Evolutionary conservation across 2,329 filamentous ascomycete species (phyloP).

Genomic region (Hypoxylon sp.): DNA sequence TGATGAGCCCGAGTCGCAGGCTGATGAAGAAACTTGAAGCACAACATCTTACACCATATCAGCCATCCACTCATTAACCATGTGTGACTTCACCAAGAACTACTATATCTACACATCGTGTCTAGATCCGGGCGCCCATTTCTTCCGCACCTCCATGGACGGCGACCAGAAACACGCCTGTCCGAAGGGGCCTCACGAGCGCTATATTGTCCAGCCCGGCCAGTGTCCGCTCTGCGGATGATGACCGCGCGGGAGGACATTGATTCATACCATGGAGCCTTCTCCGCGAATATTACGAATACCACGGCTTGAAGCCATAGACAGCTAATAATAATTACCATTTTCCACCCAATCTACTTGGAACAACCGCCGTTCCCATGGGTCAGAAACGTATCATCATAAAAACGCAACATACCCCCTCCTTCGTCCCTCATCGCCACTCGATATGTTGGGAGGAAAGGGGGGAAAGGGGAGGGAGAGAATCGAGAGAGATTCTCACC

Average conservation of each 20-base stretch:
- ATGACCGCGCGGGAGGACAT: constrained; percentile 15
- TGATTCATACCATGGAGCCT: not conserved
- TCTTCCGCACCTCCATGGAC: constrained; percentile 74
- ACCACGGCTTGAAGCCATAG: not conserved
- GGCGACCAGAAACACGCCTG: constrained; percentile 68
- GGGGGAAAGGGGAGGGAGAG: too few species aligned
- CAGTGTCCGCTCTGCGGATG: constrained; percentile 63
- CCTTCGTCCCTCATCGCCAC: constrained; percentile 18
- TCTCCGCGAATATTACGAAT: constrained; percentile 10
- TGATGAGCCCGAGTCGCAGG: not conserved
- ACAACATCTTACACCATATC: too few species aligned
- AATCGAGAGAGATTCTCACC: too few species aligned
- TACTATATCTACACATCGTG: constrained; percentile 80
- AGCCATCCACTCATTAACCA: constrained; percentile 17
- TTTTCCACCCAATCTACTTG: not conserved
- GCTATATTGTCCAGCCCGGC: constrained; percentile 74
- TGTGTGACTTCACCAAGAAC: constrained; percentile 75
- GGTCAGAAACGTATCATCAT: constrained; percentile 18
- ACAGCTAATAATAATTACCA: not conserved
- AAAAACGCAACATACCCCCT: constrained; percentile 21
- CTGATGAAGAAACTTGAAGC: not conserved
- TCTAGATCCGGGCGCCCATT: constrained; percentile 72
- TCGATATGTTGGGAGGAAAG: constrained; percentile 2
- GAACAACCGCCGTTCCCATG: not conserved
- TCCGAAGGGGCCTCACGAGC: constrained; percentile 71